A percentile compares a stretch with the other conserved stretches of the same genome.
phyloP scores from a whole-genome alignment of 2,329 filamentous ascomycete species.

The Graphiopsis chlorocephala region DNA sequence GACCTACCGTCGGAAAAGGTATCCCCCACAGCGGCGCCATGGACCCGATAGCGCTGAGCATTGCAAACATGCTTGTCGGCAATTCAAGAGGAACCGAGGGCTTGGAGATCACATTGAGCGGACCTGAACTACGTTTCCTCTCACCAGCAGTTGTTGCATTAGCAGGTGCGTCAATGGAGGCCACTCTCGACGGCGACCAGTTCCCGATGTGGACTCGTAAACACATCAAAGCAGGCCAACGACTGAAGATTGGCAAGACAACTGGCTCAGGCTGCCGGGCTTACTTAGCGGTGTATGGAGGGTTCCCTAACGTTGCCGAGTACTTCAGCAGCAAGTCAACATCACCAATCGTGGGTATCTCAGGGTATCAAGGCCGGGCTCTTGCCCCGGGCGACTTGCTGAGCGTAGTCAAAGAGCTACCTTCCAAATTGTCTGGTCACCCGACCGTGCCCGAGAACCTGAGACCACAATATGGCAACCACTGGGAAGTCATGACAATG shows the following conservation, averaged over 20 bases:
- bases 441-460: constrained; percentile 45
- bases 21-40: constrained; percentile 61
- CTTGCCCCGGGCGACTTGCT: constrained; percentile 56
- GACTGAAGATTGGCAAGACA: constrained; percentile 55
- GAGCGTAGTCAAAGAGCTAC: constrained; percentile 42
- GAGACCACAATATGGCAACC: constrained; percentile 48
- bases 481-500: constrained; percentile 56
- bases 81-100: constrained; percentile 53
- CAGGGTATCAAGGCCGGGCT: constrained; percentile 58
- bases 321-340: constrained; percentile 62
- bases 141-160: constrained; percentile 55
- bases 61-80: constrained; percentile 60
- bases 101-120: constrained; percentile 60
- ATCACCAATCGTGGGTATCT: constrained; percentile 55
- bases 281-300: constrained; percentile 58
- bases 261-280: constrained; percentile 53
- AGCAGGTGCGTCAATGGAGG: constrained; percentile 55
- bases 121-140: constrained; percentile 58
- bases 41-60: constrained; percentile 57
- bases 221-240: constrained; percentile 51
- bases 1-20: constrained; percentile 56
- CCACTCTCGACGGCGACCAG: constrained; percentile 48
- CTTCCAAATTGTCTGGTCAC: constrained; percentile 32
- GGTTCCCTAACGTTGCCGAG: constrained; percentile 51
- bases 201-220: constrained; percentile 57